Conservation (phyloP, 768 basidiomycete genomes). For the Phaffia australis region DNA sequence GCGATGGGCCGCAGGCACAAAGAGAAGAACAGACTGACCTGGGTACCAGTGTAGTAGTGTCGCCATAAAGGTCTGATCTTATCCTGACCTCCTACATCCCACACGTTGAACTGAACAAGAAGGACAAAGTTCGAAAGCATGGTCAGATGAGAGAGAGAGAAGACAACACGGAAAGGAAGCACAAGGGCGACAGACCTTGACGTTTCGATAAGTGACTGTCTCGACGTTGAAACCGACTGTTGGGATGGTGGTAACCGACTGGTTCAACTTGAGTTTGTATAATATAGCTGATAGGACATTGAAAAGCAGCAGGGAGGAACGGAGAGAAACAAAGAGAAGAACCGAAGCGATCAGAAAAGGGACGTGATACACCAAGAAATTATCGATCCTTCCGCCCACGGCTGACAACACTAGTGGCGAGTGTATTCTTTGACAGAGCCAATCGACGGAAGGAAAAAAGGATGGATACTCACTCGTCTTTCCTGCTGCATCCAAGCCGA, state of each 20-base stretch:
- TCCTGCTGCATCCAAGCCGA: conserved; percentile 93
- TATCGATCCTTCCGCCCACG: too few species aligned
- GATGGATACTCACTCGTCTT: conserved; percentile 74
- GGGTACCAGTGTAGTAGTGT: conserved; percentile 98
- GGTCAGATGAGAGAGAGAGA: background rate
- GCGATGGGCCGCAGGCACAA: background rate
- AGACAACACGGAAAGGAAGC: background rate
- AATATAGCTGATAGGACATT: conserved; percentile 61
- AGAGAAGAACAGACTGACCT: conserved; percentile 38
- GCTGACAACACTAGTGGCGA: background rate
- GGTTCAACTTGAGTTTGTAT: conserved; percentile 97
- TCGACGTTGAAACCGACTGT: conserved; percentile 99
- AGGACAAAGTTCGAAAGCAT: background rate
- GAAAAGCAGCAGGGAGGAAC: conserved; percentile 2
- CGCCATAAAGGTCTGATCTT: conserved; percentile 98
- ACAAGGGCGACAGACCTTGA: conserved; percentile 37
- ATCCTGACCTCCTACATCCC: conserved; percentile 99
- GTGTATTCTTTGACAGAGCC: background rate
- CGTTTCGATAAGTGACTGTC: conserved; percentile 98
- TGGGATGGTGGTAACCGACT: conserved; percentile 96
- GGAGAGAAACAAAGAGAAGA: background rate
- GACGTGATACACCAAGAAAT: conserved; percentile 8
- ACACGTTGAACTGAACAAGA: conserved; percentile 63
- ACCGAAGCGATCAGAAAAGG: background rate
- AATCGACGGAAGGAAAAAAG: background rate